Evolutionary conservation across 1,139 yeast genomes (phyloP), one percentile per base, ranked within the genome.

Genomic region (Taphrina pruni): DNA sequence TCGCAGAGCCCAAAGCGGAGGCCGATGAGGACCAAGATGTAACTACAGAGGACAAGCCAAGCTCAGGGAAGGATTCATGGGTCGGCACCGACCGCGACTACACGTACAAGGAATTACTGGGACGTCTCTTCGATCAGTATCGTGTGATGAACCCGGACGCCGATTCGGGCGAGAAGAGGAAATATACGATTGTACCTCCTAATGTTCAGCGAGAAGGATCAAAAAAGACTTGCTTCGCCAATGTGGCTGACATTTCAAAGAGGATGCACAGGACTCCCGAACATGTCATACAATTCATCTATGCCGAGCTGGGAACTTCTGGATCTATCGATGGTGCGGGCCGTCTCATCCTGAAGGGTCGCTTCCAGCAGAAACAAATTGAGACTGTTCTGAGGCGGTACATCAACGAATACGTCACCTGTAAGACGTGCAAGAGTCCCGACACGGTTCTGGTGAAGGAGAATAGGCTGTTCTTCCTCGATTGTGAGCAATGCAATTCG

Each of bases 311-410:
- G 86, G 99, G 99, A 87, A 94, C 99, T 35, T 91, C 98, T 1
- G 99, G 99, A 78, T 93, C 98, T 71, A 94, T 94, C 72, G 99
- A 94, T 81, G 99, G 98, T 79, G 93, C 92, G 79, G 90, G 92
- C 84, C 88, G 99, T 81, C 86, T 94, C 78, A 93, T 94, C 73
- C 92, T 94, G 80, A 94, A 92, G 85, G 99, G 99, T 83, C 90
- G 96, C 81, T 94, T 92, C 85, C 96, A 89, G 82, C 97, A 97
- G 75, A 94, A 94, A 82, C 97, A 93, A 81, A 88, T 94, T 86
- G 99, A 94, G 82, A 89, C 93, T 72, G 97, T 94, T 73, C 85
- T 94, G 81, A 89, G 98, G 84, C 88, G 97, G 81, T 94, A 95
- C 81, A 70, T 70, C 54, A 54, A 91, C 79, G 99, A 95, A 81